These are phyloP conservation scores for Volvariella surrecta DNA, from an alignment of 1,284 basidiomycete species.

Conservation along the genomic window DNA sequence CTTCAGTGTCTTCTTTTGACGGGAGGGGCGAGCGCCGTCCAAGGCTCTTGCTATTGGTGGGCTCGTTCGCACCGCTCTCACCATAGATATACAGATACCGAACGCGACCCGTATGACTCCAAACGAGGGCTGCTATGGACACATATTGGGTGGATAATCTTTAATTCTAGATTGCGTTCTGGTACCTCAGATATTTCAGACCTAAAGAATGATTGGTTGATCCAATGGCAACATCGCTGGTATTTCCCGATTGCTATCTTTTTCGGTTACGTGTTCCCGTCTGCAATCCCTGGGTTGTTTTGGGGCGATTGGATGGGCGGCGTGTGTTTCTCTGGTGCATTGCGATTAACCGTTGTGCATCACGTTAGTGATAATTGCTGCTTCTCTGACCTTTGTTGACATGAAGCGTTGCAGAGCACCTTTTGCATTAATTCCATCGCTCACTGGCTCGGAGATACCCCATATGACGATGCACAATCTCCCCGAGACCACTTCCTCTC, in stretches of 20 bases:
- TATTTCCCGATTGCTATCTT: slow-evolving; percentile 59
- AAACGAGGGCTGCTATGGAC: slow-evolving; percentile 77
- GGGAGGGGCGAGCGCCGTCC: slow-evolving; percentile 80
- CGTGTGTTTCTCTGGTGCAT: slow-evolving; percentile 66
- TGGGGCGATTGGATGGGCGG: slow-evolving; percentile 85
- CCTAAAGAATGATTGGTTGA: slow-evolving; percentile 62
- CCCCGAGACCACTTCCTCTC: slow-evolving; percentile 82
- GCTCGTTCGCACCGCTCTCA: slow-evolving; percentile 86
- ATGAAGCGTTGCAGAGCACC: slow-evolving; percentile 50
- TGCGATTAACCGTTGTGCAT: slow-evolving; percentile 66
- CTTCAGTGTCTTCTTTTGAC: slow-evolving; percentile 71
- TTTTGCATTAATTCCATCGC: slow-evolving; percentile 92
- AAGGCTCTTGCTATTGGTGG: slow-evolving; percentile 92
- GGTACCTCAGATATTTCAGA: slow-evolving; percentile 81
- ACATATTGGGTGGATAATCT: slow-evolving; percentile 87
- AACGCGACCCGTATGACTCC: slow-evolving; percentile 85
- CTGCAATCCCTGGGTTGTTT: slow-evolving; percentile 62
- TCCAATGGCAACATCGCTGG: slow-evolving; percentile 79
- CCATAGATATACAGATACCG: slow-evolving; percentile 83
- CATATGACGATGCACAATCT: slow-evolving; percentile 81
- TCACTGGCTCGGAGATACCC: slow-evolving; percentile 77
- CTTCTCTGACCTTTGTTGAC: not conserved
- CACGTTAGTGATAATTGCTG: slow-evolving; percentile 49
- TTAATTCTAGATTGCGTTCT: slow-evolving; percentile 71
- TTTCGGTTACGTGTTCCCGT: slow-evolving; percentile 73